Conservation (phyloP, 2,329 filamentous ascomycete species). For the Penicillium sp. region DNA sequence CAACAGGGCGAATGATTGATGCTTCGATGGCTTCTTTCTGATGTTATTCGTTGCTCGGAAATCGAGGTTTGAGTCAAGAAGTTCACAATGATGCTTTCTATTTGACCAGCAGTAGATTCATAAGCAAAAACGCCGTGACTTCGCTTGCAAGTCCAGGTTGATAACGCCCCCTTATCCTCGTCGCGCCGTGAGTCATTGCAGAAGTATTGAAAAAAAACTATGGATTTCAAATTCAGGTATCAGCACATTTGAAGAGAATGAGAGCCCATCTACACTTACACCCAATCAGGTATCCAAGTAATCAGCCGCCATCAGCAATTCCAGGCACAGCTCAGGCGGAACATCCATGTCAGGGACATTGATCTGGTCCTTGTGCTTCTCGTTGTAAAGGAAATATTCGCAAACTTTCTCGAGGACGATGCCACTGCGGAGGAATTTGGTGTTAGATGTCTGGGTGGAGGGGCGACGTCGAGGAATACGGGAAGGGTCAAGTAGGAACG, state of each 20-base stretch:
- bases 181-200: constrained; percentile 17
- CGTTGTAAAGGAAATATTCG: constrained; percentile 68
- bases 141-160: constrained; percentile 1
- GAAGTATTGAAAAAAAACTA: not conserved
- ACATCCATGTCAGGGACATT: constrained; percentile 67
- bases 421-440: constrained; percentile 43
- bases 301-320: constrained; percentile 66
- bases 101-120: constrained; percentile 1
- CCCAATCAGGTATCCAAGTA: constrained; percentile 54
- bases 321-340: constrained; percentile 62
- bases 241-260: not conserved
- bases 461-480: not conserved
- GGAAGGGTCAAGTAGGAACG: constrained; percentile 11
- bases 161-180: constrained; percentile 15
- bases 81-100: not conserved
- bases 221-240: not conserved
- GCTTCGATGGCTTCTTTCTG: constrained; percentile 32
- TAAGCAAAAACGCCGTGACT: constrained; percentile 2
- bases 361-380: constrained; percentile 59
- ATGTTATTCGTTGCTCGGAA: not conserved
- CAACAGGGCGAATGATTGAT: constrained; percentile 33
- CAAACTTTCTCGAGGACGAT: constrained; percentile 66
- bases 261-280: not conserved
- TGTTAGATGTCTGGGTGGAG: constrained; percentile 1
- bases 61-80: not conserved